Evolutionary conservation across 2,329 filamentous ascomycete species (phyloP), one percentile per base, ranked within the genome.

Genomic region (Drechslerella coelobrocha): DNA sequence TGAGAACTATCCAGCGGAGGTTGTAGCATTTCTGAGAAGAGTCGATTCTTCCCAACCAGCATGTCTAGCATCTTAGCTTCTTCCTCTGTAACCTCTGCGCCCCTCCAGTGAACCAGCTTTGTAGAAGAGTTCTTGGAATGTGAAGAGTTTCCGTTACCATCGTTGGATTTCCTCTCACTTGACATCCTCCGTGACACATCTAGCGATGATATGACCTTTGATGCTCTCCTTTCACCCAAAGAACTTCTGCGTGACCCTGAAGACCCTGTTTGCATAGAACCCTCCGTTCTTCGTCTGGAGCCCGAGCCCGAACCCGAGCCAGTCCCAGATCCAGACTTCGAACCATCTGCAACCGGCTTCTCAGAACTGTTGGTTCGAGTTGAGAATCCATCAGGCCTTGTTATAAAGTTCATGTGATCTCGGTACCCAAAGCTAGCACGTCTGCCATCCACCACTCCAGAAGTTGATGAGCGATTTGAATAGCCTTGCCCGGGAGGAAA

Each of bases 41-140:
- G 29, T 43, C 65, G 43, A 41, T 69, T 43, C 34, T 47, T 69
- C 10, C 65, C 57, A 24, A 69, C 52, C 10, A 69, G 26, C 65
- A 62, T 69, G 26, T 69, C 65, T n/a, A 69, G 57, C 26, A 69
- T 62, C 34, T 62, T 69, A 7, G 65, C 65, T 23, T 69, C 65
- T 31, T 62, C 65, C 14, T 69, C 65, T 14, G 65, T 69, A 19
- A 69, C 57, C 23, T 69, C 65, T 10, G 57, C 65, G 2, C 65
- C 65, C 43, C 65, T 61, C 65, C 57, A 62, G 27, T 69, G 65
- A 52, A 69, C 57, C 45, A 62, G 29, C 17, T 59, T 62, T 12
- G 57, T 53, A 3, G 65, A 48, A 1, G 57, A 52, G 3, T 34
- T 19, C 2, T 52, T 24, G 10, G 57, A 39, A 8, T 62, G 51